Percentiles rank a stretch among this genome's conserved stretches.
Conservation (phyloP, 768 basidiomycete species). For the Ramaria sp. region DNA sequence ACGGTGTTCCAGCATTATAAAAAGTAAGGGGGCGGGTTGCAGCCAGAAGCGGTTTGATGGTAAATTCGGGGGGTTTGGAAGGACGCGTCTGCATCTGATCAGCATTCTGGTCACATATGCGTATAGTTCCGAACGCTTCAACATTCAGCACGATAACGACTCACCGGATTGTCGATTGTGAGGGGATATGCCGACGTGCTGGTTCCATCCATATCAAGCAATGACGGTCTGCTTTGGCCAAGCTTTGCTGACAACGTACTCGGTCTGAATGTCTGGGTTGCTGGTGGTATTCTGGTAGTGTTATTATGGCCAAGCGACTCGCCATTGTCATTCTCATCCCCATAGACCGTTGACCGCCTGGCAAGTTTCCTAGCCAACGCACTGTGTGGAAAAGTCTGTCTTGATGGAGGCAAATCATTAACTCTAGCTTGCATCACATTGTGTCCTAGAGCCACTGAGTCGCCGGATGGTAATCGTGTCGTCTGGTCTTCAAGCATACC, state of each 20-base stretch:
- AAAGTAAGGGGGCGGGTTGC: background rate
- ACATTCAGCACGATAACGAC: constrained; percentile 17
- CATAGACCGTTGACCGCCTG: background rate
- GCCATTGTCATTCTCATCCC: background rate
- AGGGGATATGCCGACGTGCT: background rate
- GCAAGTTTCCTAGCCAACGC: background rate
- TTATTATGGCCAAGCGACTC: background rate
- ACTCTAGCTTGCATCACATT: background rate
- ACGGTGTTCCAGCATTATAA: background rate
- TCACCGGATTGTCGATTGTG: constrained; percentile 31
- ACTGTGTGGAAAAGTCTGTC: constrained; percentile 9
- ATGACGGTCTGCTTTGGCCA: background rate
- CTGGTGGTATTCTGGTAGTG: constrained; percentile 8
- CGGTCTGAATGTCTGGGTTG: constrained; percentile 25
- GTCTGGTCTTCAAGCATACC: constrained; percentile 3
- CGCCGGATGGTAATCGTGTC: background rate
- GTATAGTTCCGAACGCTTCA: constrained; percentile 4
- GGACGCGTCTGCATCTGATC: constrained; percentile 4
- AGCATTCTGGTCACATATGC: background rate
- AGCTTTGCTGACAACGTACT: constrained; percentile 19
- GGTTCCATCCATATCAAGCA: background rate
- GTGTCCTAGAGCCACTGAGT: background rate
- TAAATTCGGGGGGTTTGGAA: background rate
- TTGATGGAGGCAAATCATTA: background rate
- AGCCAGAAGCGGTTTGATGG: background rate